Evolutionary conservation across 345 rosid genomes (phyloP).

Genomic region (Ricinus communis): DNA sequence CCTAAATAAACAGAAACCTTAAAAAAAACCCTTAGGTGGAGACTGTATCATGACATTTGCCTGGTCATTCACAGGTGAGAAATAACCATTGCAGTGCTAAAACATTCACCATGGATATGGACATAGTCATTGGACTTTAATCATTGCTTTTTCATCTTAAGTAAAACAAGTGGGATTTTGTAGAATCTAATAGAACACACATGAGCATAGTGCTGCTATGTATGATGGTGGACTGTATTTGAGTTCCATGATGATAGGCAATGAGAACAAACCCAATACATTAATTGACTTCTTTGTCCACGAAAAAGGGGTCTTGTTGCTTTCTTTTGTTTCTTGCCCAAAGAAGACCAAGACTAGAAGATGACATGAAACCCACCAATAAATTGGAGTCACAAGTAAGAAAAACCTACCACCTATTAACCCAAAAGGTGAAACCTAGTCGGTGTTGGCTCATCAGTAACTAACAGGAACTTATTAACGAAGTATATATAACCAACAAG

Average conservation of each 20-base stretch:
- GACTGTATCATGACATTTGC: too few species aligned
- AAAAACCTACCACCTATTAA: slow-evolving; percentile 22
- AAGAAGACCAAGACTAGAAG: slow-evolving; percentile 7
- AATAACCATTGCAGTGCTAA: not conserved
- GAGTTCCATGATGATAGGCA: not conserved
- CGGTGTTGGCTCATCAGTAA: slow-evolving; percentile 16
- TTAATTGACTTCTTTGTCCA: not conserved
- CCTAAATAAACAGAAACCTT: not conserved
- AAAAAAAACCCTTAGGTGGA: too few species aligned
- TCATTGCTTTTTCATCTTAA: slow-evolving; percentile 19
- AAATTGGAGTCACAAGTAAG: slow-evolving; percentile 29
- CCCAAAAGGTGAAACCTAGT: slow-evolving; percentile 14
- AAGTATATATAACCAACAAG: slow-evolving; percentile 3
- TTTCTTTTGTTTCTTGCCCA: not conserved
- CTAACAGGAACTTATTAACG: slow-evolving; percentile 7
- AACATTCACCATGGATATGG: slow-evolving; percentile 6
- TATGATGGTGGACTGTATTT: not conserved
- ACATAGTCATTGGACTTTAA: slow-evolving; percentile 38
- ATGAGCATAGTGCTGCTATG: not conserved
- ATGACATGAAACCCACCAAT: slow-evolving; percentile 42
- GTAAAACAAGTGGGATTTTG: slow-evolving; percentile 13
- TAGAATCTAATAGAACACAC: not conserved
- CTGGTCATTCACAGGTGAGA: not conserved
- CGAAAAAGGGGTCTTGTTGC: not conserved
- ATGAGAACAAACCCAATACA: not conserved